Evolutionary conservation across 106 monocot species (phyloP).

Genomic region (Amphibolis antarctica): DNA sequence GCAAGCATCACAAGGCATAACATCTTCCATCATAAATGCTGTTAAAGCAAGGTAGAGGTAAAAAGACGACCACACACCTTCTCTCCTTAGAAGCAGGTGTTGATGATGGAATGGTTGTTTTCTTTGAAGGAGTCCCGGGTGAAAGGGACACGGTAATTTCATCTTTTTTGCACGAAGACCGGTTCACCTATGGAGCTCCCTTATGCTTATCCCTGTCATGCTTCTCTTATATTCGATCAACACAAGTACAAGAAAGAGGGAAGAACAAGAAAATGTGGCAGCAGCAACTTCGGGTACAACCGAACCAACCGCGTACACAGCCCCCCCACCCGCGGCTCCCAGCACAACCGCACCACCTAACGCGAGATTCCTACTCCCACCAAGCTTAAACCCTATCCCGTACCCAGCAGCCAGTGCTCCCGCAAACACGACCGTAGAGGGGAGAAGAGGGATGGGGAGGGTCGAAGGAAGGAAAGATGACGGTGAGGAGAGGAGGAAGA

Average conservation of each 20-base stretch:
- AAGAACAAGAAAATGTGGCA: slow-evolving; percentile 4
- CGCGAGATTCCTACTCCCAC: slow-evolving; percentile 21
- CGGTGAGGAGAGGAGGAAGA: slow-evolving; percentile 9
- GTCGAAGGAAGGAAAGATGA: slow-evolving; percentile 3
- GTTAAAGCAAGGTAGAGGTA: background rate
- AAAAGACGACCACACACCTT: background rate
- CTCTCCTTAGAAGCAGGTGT: slow-evolving; percentile 6
- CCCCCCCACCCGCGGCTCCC: slow-evolving; percentile 48
- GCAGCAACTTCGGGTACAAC: slow-evolving; percentile 79
- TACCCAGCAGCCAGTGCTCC: slow-evolving; percentile 63
- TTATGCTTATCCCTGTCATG: slow-evolving; percentile 20
- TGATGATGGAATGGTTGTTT: background rate
- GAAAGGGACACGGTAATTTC: slow-evolving; percentile 2
- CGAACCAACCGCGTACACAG: slow-evolving; percentile 39
- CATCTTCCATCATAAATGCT: background rate
- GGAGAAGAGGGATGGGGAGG: slow-evolving; percentile 8
- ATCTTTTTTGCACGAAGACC: background rate
- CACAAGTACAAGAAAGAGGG: background rate
- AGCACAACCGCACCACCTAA: slow-evolving; percentile 51
- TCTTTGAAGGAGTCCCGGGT: slow-evolving; percentile 14
- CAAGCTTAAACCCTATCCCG: slow-evolving; percentile 50
- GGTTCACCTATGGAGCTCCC: slow-evolving; percentile 13
- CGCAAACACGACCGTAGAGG: slow-evolving; percentile 32
- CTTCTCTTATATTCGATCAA: background rate
- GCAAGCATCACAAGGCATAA: background rate